These are phyloP conservation scores for Orbilia javanica DNA, from an alignment of 2,329 filamentous ascomycete species.

Conservation along the genomic window DNA sequence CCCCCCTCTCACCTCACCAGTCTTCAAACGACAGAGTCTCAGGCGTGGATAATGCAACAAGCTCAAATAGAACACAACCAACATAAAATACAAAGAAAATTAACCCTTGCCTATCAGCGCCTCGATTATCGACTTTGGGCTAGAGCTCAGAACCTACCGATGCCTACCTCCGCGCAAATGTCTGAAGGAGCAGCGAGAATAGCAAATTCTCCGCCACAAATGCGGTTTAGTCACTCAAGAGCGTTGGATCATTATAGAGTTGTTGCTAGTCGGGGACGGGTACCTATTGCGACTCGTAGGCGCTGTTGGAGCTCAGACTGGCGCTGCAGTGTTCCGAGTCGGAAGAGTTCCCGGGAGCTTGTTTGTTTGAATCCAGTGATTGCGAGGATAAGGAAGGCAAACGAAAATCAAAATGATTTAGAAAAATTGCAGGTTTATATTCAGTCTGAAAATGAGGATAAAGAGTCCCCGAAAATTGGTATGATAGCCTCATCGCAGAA, in stretches of 20 bases:
- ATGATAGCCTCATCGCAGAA: no score
- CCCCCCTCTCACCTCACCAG: not conserved
- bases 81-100: not conserved
- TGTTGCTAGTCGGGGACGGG: not conserved
- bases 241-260: constrained; percentile 11
- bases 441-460: not conserved
- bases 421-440: not conserved
- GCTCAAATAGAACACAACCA: not conserved
- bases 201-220: no score
- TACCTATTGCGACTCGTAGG: not conserved
- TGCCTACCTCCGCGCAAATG: not conserved
- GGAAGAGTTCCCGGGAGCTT: not conserved
- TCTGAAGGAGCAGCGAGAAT: no score
- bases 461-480: no score
- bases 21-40: not conserved
- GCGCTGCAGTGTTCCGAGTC: no score
- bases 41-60: not conserved
- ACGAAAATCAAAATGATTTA: not conserved
- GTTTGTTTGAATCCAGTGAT: not conserved
- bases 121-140: not conserved
- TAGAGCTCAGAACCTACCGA: not conserved
- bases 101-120: not conserved
- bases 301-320: no score
- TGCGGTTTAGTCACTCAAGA: not conserved
- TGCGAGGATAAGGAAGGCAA: not conserved